Evolutionary conservation across 352 stramenopile species (phyloP), one percentile per base, ranked within the genome.

Genomic region (Globisporangium camurandrum): DNA sequence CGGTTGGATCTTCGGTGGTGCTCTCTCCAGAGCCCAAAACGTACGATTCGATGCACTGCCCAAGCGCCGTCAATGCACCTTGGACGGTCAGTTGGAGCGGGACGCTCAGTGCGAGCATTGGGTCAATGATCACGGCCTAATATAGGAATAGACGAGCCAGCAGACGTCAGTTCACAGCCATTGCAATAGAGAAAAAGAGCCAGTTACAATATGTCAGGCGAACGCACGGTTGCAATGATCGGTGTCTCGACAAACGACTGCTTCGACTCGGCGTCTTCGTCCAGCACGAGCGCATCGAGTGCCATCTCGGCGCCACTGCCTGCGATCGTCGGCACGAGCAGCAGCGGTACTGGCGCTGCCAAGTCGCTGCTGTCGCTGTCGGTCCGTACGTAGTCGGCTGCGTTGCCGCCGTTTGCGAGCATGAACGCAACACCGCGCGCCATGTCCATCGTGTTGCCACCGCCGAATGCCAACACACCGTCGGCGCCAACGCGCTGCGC

Each of bases 11-110:
- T 0, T 46, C 54, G 23, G 65, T 77, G n/a, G n/a, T n/a, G n/a
- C n/a, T n/a, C n/a, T n/a, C n/a, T n/a, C n/a, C n/a, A n/a, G n/a
- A n/a, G 23, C 76, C 76, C 16, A 75, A 49, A 45, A 89, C 56
- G 39, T 85, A 89, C 46, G 75, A 87, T 53, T 89, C 77, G 20
- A 89, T 66, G 54, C 77, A 89, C 41, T 89, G 77, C 0, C 75
- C 75, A 9, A 89, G 55, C n/a, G 75, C 66, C 2, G 75, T 80
- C 1, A 89, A 37, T 20, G 77, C 71, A 2, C 77, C 75, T 51
- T 86, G 75, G 7, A 84, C 63, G 1, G 72, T 87, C 30, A 59
- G 51, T 0, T 49, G 59, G 26, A 89, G 42, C 23, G 75, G 77
- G 34, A 89, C 72, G 10, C 64, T 87, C 24, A 86, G 31, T 41